A percentile compares a stretch with the other conserved stretches of the same genome.
phyloP scores from a whole-genome alignment of 345 rosid species.

The Clarkia xantiana region DNA sequence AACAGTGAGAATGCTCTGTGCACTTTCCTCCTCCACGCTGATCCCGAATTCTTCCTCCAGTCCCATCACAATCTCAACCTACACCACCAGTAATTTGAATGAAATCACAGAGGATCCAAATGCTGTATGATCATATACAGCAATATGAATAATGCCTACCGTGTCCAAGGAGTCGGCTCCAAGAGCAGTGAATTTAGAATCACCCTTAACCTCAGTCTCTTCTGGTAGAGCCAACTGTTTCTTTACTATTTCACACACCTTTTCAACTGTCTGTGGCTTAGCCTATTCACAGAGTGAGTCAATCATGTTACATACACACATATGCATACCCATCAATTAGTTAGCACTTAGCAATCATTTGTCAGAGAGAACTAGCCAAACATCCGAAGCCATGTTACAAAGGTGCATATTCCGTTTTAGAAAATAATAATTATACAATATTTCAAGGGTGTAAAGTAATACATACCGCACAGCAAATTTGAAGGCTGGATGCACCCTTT shows the following conservation, averaged over 20 bases:
- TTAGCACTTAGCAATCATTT: too few relatives aligned
- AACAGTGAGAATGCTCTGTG: constrained; percentile 24
- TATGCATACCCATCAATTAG: too few relatives aligned
- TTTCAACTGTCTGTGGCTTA: too few relatives aligned
- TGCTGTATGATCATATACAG: too few relatives aligned
- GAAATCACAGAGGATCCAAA: neutral
- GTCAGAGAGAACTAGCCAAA: too few relatives aligned
- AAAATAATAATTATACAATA: neutral
- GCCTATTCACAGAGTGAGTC: constrained; percentile 7
- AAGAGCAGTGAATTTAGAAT: too few relatives aligned
- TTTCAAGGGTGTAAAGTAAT: neutral
- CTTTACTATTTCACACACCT: constrained; percentile 22
- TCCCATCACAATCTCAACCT: constrained; percentile 28
- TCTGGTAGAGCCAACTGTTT: constrained; percentile 22
- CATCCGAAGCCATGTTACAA: neutral
- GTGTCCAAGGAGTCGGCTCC: constrained; percentile 29
- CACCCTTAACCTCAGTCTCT: constrained; percentile 14
- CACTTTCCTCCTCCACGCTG: constrained; percentile 27
- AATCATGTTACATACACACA: neutral
- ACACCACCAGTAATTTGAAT: neutral
- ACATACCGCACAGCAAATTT: constrained; percentile 21
- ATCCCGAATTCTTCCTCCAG: constrained; percentile 29
- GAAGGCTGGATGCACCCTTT: constrained; percentile 8
- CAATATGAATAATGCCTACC: too few relatives aligned
- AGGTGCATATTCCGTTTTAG: neutral